Base-by-base conservation (phyloP, 495 filamentous ascomycete genomes). In the Aspergillus asperescens region DNA sequence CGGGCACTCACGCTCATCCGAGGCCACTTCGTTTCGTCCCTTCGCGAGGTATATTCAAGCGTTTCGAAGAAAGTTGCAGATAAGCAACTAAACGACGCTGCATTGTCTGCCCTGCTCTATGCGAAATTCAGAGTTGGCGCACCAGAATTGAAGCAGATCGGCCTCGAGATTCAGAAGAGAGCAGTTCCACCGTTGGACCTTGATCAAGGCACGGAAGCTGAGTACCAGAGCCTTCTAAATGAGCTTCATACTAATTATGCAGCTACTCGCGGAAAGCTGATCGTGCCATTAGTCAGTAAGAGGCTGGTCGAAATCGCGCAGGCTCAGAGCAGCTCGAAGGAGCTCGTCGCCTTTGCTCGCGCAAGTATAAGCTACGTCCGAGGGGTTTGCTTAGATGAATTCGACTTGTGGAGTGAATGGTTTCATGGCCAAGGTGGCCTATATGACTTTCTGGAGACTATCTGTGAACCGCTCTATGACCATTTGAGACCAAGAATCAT, bases 1-100 rank as follows among this genome's bases (percentile, higher is more conserved):
- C 81, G 85, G 38, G 85, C 81, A 13, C 71, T 89, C 23, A 89
- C 86, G 0, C 79, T 96, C 20, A 90, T 94, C 32, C 85, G 93
- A 15, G 92, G 92, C 48, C 86, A 90, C 56, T 89, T 95, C 35
- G 83, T 96, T 7, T 75, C 86, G 35, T 69, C 81, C 13, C 69
- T 89, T 4, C 78, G 81, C 25, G 87, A 90, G 44, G 83, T 85
- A 43, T 78, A 86, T 37, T 75, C 81, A 28, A 86, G 83, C 56
- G 84, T 88, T 9, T 75, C 81, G 8, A 86, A 83, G 57, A 82
- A 85, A 39, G 80, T 89, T 46, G 77, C 82, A 23, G 81, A 87
- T 55, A 77, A 80, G 38, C 82, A 86, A 46, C 73, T 89, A 42
- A 90, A 86, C 48, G 87, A 89, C 57, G 86, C 86, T 2, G 85